Conservation (phyloP, 2,329 filamentous ascomycete genomes). For the Decorospora gaudefroyi region DNA sequence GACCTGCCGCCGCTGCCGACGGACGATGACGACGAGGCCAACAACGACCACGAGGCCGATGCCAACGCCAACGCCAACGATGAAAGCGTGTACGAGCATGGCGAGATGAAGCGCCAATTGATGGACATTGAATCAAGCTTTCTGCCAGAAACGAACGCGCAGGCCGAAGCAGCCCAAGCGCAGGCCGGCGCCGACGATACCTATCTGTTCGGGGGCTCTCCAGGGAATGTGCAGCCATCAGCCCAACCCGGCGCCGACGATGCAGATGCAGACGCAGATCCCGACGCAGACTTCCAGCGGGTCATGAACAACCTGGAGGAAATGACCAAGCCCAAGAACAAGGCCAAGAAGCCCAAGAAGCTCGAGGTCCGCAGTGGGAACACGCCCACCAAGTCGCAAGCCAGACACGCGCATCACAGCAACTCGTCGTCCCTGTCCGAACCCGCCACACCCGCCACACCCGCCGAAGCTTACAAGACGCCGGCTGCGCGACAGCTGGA, state of each 20-base stretch:
- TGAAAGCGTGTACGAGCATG: constrained; percentile 57
- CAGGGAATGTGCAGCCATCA: constrained; percentile 33
- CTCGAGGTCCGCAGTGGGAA: constrained; percentile 24
- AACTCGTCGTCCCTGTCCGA: constrained; percentile 40
- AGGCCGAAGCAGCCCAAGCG: constrained; percentile 29
- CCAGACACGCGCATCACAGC: constrained; percentile 18
- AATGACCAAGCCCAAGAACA: constrained; percentile 28
- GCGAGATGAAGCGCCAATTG: constrained; percentile 62
- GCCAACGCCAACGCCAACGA: constrained; percentile 43
- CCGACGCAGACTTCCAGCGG: constrained; percentile 16
- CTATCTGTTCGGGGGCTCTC: constrained; percentile 51
- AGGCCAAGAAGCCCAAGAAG: constrained; percentile 32
- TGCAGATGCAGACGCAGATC: too few species aligned
- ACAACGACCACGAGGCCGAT: constrained; percentile 43
- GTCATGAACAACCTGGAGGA: constrained; percentile 26
- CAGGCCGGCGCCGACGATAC: constrained; percentile 52
- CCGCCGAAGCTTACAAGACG: constrained; percentile 51
- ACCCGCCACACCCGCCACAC: constrained; percentile 49
- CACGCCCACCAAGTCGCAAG: constrained; percentile 19
- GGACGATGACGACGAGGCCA: constrained; percentile 49
- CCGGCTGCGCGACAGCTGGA: constrained; percentile 41
- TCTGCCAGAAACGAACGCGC: constrained; percentile 58
- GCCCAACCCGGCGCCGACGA: constrained; percentile 17
- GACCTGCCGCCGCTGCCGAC: constrained; percentile 50
- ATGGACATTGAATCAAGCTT: constrained; percentile 69